Base-by-base conservation (phyloP, 768 basidiomycete species). In the Podaxis sp. region DNA sequence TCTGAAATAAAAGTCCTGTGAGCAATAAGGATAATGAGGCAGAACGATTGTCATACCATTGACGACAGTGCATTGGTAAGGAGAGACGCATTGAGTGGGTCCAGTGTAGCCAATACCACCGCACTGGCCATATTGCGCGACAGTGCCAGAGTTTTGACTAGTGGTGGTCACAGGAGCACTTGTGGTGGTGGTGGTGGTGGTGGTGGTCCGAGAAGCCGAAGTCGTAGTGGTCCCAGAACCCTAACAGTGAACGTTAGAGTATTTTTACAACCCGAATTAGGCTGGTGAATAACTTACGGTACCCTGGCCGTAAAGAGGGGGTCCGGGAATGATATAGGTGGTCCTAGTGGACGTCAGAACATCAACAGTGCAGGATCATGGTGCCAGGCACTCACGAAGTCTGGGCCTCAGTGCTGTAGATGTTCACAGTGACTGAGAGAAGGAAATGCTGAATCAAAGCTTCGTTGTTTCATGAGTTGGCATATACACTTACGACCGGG, bases 281-380 rank as follows among this genome's bases (percentile, higher is more conserved):
- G 18, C 16, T 9, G 6, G 16, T 44, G 11, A 18, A 18, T 44
- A 13, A 53, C 42, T 47, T 54, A 60, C 59, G 18, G 52, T n/a
- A 7, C 55, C 69, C 13, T 72, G 71, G 27, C 75, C 79, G 68
- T 81, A 84, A 18, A 84, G 76, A 46, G 79, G 74, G 18, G 79
- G 78, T 23, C 78, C 77, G 3, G 79, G 78, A 55, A 81, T 78
- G 6, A 67, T 59, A 66, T 81, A 80, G 27, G 70, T 76, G n/a
- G 74, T 76, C 57, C 69, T 70, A 56, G 11, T 42, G 16, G 57
- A 21, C 32, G 13, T 48, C 23, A 37, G 48, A 50, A 37, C 35
- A 14, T 25, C 3, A 50, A 35, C 25, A 4, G 2, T 37, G 18
- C 7, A n/a, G 11, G 23, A 18, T 21, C 11, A 18, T 5, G 36